phyloP scores from a whole-genome alignment of 768 basidiomycete genomes.

The Lactarius vividus region DNA sequence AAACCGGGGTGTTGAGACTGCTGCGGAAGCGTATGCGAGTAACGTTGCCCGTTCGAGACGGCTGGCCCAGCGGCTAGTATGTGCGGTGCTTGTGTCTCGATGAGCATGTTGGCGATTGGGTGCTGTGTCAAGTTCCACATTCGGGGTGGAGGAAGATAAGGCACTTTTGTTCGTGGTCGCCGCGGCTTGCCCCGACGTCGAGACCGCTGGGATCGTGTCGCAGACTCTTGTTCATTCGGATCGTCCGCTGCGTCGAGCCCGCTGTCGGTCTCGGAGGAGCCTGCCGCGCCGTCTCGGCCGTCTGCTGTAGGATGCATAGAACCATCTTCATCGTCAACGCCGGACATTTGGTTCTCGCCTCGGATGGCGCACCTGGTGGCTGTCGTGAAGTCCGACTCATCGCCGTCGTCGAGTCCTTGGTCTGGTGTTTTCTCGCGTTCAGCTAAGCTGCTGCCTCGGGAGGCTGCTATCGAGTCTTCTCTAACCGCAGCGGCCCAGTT shows the following conservation, averaged over 20 bases:
- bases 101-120: background rate
- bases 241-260: slow-evolving; percentile 4
- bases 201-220: slow-evolving; percentile 2
- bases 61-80: background rate
- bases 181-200: slow-evolving; percentile 14
- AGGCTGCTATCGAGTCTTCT: background rate
- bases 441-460: background rate
- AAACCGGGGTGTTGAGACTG: background rate
- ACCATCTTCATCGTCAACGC: slow-evolving; percentile 15
- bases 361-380: slow-evolving; percentile 16
- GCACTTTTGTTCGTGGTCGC: slow-evolving; percentile 9
- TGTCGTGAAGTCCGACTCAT: background rate
- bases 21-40: background rate
- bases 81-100: background rate
- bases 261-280: slow-evolving; percentile 7
- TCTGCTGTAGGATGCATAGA: slow-evolving; percentile 15
- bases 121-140: slow-evolving; percentile 12
- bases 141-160: slow-evolving; percentile 19
- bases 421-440: background rate
- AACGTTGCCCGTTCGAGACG: background rate
- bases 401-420: background rate
- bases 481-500: slow-evolving; percentile 19
- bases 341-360: slow-evolving; percentile 1
- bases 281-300: slow-evolving; percentile 8
- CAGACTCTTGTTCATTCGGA: slow-evolving; percentile 5